A percentile compares a stretch with the other conserved stretches of the same genome.
Conservation (phyloP, 495 filamentous ascomycete genomes). For the Penicillium mononematosum region DNA sequence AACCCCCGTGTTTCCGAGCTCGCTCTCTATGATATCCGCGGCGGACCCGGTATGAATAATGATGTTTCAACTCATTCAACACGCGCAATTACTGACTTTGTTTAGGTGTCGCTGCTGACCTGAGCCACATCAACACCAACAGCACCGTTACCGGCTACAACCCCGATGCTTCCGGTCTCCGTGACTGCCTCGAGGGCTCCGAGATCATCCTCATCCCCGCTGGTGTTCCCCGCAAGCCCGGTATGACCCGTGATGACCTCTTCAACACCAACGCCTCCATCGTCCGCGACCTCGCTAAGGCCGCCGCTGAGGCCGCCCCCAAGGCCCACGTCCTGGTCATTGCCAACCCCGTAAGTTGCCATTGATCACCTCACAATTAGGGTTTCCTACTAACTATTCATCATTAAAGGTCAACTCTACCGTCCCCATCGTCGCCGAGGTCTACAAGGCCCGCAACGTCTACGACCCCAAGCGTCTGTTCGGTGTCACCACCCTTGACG, state of each 20-base stretch:
- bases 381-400: slow-evolving; percentile 11
- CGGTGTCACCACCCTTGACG: slow-evolving; percentile 98
- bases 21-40: slow-evolving; percentile 95
- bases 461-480: slow-evolving; percentile 99
- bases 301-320: slow-evolving; percentile 80
- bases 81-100: background rate
- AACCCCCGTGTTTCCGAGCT: slow-evolving; percentile 92
- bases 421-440: slow-evolving; percentile 93
- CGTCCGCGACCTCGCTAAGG: slow-evolving; percentile 97
- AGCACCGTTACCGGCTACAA: slow-evolving; percentile 89
- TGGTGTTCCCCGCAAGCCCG: slow-evolving; percentile 97
- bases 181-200: slow-evolving; percentile 72
- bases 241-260: slow-evolving; percentile 98
- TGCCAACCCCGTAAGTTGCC: slow-evolving; percentile 75
- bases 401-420: slow-evolving; percentile 79
- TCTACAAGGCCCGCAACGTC: slow-evolving; percentile 89
- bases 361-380: background rate
- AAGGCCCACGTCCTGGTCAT: slow-evolving; percentile 97
- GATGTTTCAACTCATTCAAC: background rate
- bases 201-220: slow-evolving; percentile 97
- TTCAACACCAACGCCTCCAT: slow-evolving; percentile 99
- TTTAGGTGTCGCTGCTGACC: slow-evolving; percentile 92
- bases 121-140: slow-evolving; percentile 99
- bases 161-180: slow-evolving; percentile 70
- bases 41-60: slow-evolving; percentile 72